phyloP scores from a whole-genome alignment of 257 asterid genomes.

The Phtheirospermum japonicum region DNA sequence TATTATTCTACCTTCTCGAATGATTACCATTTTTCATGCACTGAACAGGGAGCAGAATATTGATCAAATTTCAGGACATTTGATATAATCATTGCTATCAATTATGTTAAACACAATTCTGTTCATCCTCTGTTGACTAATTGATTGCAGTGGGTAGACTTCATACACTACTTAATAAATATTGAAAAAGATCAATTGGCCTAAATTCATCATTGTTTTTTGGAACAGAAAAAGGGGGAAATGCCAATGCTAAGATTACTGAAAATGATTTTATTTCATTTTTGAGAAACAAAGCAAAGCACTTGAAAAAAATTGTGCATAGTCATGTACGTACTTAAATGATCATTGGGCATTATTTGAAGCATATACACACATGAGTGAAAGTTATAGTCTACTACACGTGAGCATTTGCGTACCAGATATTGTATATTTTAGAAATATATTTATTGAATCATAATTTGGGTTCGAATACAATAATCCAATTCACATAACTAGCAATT shows the following conservation, averaged over 20 bases:
- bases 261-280: too few species aligned
- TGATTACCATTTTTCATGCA: too few species aligned
- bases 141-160: conserved; percentile 42
- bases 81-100: conserved; percentile 32
- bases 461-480: not conserved
- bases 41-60: too few species aligned
- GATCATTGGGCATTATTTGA: not conserved
- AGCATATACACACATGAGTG: not conserved
- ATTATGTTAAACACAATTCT: conserved; percentile 30
- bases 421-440: not conserved
- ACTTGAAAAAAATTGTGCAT: too few species aligned
- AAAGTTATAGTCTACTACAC: not conserved
- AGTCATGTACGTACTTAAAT: not conserved
- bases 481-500: not conserved
- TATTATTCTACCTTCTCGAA: too few species aligned
- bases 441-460: not conserved
- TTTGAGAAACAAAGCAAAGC: too few species aligned
- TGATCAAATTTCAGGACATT: conserved; percentile 9
- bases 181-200: too few species aligned
- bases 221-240: too few species aligned
- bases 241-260: too few species aligned
- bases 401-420: not conserved
- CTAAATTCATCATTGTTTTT: too few species aligned
- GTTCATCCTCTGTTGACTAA: conserved; percentile 41
- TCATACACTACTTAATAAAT: too few species aligned